These are phyloP conservation scores for Zhuliangozyma blackwelliae DNA, from an alignment of 1,139 yeast genomes.

Conservation along the genomic window DNA sequence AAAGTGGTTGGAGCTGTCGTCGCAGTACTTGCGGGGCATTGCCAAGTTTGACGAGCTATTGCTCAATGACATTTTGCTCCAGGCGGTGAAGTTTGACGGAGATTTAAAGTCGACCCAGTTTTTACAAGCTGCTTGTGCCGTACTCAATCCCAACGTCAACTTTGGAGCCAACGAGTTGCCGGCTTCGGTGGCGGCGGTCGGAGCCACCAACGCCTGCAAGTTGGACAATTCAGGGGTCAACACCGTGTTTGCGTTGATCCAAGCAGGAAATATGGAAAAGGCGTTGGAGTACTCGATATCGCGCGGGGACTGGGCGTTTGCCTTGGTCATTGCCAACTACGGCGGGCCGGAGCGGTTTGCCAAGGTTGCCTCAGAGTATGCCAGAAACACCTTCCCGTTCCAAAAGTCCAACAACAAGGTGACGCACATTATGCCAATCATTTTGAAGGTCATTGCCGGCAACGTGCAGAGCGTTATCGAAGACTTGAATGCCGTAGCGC, in stretches of 20 bases:
- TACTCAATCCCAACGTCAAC: conserved; percentile 34
- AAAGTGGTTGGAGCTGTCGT: conserved; percentile 47
- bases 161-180: conserved; percentile 15
- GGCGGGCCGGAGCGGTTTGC: conserved; percentile 62
- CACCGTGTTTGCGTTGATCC: conserved; percentile 38
- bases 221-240: conserved; percentile 36
- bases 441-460: conserved; percentile 66
- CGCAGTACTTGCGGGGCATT: conserved; percentile 8
- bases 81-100: conserved; percentile 27
- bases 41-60: conserved; percentile 22
- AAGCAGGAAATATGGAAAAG: conserved; percentile 59
- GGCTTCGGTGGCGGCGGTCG: conserved; percentile 12
- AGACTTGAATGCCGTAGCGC: conserved; percentile 38
- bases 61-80: conserved; percentile 26
- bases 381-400: conserved; percentile 32
- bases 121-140: conserved; percentile 21
- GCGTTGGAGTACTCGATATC: conserved; percentile 64
- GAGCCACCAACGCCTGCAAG: conserved; percentile 28
- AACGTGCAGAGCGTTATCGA: conserved; percentile 51
- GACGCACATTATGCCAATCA: conserved; percentile 53
- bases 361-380: conserved; percentile 47
- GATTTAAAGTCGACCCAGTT: conserved; percentile 24
- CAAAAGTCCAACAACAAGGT: conserved; percentile 41
- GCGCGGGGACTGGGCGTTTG: conserved; percentile 73
- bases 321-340: conserved; percentile 65